A percentile compares a stretch with the other conserved stretches of the same genome.
These are phyloP conservation scores for Crithidia mellificae DNA, from an alignment of 208 protist genomes.

Conservation along the genomic window DNA sequence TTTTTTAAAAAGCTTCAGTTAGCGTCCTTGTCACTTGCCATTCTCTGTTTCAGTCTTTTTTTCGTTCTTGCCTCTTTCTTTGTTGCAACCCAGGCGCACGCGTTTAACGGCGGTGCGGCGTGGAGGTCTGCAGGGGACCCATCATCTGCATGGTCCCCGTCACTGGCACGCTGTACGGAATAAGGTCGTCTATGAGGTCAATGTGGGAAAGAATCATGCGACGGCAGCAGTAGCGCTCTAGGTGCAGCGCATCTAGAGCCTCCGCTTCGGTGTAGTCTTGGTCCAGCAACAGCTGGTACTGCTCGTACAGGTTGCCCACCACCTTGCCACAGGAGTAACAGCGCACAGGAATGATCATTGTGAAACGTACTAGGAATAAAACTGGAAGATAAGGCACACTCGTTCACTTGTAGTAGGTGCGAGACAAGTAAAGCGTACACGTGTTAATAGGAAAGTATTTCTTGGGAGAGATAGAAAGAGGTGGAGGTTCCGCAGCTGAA, in stretches of 20 bases:
- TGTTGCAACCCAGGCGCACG: not conserved
- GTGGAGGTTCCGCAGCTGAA: too few species aligned
- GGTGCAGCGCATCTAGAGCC: constrained; percentile 95
- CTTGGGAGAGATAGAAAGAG: too few species aligned
- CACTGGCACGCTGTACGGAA: constrained; percentile 92
- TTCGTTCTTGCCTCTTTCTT: too few species aligned
- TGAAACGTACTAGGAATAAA: not conserved
- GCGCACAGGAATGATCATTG: constrained; percentile 99
- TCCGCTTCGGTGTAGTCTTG: constrained; percentile 96
- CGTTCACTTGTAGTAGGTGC: too few species aligned
- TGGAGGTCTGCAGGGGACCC: constrained; percentile 48
- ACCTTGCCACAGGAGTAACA: constrained; percentile 99
- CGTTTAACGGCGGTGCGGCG: constrained; percentile 44
- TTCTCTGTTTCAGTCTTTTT: too few species aligned
- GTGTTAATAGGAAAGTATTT: too few species aligned
- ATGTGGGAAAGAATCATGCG: constrained; percentile 99
- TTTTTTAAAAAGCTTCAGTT: too few species aligned
- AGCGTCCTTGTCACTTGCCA: too few species aligned
- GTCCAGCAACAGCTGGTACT: constrained; percentile 92
- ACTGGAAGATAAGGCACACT: not conserved
- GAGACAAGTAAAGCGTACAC: too few species aligned
- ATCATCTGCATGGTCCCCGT: constrained; percentile 81
- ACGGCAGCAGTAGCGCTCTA: constrained; percentile 99
- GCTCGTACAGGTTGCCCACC: constrained; percentile 98
- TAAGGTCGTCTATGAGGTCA: constrained; percentile 98